Conservation (phyloP, 164 flowering plant species). For the Tinospora cordifolia region DNA sequence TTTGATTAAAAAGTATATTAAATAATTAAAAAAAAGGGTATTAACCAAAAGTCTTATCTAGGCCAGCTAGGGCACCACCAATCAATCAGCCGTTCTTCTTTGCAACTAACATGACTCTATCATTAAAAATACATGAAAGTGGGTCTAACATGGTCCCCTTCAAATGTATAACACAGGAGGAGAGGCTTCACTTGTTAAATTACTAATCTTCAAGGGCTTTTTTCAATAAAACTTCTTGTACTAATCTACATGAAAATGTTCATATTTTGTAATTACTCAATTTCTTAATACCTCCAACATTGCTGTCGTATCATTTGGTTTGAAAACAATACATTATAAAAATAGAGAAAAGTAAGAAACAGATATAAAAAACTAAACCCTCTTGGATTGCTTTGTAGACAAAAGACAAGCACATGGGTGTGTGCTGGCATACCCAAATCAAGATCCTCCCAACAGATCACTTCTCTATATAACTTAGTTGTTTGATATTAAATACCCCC, state of each 20-base stretch:
- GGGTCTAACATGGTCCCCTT: background rate
- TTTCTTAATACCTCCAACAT: conserved; percentile 4
- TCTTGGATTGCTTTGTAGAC: conserved; percentile 20
- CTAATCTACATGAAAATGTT: background rate
- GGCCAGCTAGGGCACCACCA: no score
- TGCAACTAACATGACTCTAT: no score
- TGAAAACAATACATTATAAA: conserved; percentile 4
- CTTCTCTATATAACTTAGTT: conserved; percentile 20
- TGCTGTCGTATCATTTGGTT: conserved; percentile 11
- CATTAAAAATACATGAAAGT: background rate
- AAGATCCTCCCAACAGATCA: background rate
- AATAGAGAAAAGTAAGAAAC: background rate
- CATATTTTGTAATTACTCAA: conserved; percentile 5
- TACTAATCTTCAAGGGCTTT: no score
- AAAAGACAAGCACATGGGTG: conserved; percentile 33
- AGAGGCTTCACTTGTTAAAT: no score
- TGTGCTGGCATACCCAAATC: conserved; percentile 31
- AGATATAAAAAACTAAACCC: no score
- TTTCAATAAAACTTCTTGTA: no score
- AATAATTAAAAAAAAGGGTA: no score
- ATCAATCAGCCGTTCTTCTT: no score
- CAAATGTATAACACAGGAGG: background rate
- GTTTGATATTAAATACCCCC: conserved; percentile 14
- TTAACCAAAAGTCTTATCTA: no score
- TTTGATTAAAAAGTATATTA: no score